Evolutionary conservation across 108 stramenopile genomes (phyloP).

Genomic region (Fragilaria radians): DNA sequence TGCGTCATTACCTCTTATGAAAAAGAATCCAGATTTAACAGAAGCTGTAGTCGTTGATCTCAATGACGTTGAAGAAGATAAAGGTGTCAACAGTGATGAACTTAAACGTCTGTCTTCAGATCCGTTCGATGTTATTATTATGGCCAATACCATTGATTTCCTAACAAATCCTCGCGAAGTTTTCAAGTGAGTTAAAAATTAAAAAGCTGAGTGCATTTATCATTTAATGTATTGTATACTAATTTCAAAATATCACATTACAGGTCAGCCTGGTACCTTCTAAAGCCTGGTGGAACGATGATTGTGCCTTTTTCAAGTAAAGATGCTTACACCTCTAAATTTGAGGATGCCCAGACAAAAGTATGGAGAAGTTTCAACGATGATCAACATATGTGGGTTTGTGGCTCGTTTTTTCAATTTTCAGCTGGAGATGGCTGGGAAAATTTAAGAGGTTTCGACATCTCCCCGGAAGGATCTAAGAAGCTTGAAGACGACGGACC

Average conservation of each 20-base stretch:
- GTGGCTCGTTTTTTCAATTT: conserved; percentile 88
- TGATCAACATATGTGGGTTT: conserved; percentile 96
- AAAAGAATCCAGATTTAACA: conserved; percentile 66
- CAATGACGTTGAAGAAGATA: conserved; percentile 67
- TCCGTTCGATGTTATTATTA: conserved; percentile 73
- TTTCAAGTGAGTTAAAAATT: conserved; percentile 54
- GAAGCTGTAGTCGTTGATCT: conserved; percentile 63
- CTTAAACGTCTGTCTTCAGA: conserved; percentile 40
- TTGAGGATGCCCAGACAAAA: conserved; percentile 76
- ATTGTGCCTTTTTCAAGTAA: conserved; percentile 68
- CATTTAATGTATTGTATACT: too few relatives aligned
- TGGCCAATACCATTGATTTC: conserved; percentile 85
- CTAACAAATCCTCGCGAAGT: conserved; percentile 79
- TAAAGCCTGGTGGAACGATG: conserved; percentile 83
- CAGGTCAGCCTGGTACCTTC: conserved; percentile 59
- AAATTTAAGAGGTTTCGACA: conserved; percentile 72
- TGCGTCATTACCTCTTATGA: conserved; percentile 51
- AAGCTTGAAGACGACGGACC: conserved; percentile 35
- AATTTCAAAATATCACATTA: not conserved
- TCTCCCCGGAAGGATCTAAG: conserved; percentile 72
- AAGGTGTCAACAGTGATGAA: conserved; percentile 61
- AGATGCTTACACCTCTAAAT: conserved; percentile 61
- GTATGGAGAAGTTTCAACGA: conserved; percentile 91
- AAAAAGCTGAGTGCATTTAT: too few relatives aligned
- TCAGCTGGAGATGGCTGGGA: conserved; percentile 86